These are phyloP conservation scores for Hanseniaspora guilliermondii DNA, from an alignment of 805 yeast species.

Conservation along the genomic window DNA sequence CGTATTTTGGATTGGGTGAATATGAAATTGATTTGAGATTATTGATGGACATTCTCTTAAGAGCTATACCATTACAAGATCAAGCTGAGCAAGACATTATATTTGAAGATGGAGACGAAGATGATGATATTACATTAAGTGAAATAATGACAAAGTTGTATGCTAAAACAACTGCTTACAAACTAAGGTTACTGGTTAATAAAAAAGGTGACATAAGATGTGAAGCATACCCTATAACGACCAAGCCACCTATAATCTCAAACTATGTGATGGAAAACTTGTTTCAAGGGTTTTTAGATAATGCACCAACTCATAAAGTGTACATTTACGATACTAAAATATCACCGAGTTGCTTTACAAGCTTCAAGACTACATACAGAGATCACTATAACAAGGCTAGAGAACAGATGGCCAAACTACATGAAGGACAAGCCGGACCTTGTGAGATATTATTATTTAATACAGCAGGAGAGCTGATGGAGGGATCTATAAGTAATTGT, in stretches of 20 bases:
- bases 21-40: constrained; percentile 33
- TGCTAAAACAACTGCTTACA: constrained; percentile 30
- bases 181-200: constrained; percentile 37
- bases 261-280: constrained; percentile 25
- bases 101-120: neutral
- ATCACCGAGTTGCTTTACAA: constrained; percentile 59
- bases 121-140: constrained; percentile 12
- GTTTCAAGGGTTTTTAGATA: constrained; percentile 21
- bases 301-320: constrained; percentile 40
- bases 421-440: constrained; percentile 27
- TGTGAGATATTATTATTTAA: constrained; percentile 66
- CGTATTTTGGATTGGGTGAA: constrained; percentile 39
- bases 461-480: constrained; percentile 48
- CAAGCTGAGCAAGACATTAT: neutral
- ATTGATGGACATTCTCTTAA: constrained; percentile 33
- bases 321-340: constrained; percentile 45
- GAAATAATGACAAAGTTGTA: constrained; percentile 18
- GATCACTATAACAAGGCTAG: constrained; percentile 53
- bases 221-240: constrained; percentile 28
- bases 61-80: constrained; percentile 23
- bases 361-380: constrained; percentile 76
- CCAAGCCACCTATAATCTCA: neutral
- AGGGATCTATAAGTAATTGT: constrained; percentile 65
- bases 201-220: constrained; percentile 28
- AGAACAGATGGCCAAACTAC: constrained; percentile 29